A percentile compares a stretch with the other conserved stretches of the same genome.
These are phyloP conservation scores for Leccinellum albellum DNA, from an alignment of 768 basidiomycete species.

Conservation along the genomic window DNA sequence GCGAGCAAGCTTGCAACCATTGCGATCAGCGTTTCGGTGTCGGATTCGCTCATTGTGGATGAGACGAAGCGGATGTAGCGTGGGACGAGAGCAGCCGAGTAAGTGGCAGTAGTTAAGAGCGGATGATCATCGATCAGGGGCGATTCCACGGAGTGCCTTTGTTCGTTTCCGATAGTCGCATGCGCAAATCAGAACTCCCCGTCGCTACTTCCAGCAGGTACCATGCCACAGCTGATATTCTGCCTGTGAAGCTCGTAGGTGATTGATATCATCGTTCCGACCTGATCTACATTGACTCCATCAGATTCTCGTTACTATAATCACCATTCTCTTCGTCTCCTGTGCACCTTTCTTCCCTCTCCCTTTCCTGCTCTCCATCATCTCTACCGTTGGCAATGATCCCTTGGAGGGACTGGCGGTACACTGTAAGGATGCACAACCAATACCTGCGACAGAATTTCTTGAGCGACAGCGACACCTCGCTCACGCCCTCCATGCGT, in stretches of 20 bases:
- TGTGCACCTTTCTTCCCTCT: conserved; percentile 1
- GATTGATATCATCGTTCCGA: neutral
- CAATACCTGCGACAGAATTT: conserved; percentile 47
- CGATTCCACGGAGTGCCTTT: neutral
- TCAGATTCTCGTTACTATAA: conserved; percentile 13
- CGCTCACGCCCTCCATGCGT: conserved; percentile 43
- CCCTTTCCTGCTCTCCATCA: neutral
- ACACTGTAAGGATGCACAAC: conserved; percentile 47
- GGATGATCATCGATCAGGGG: neutral
- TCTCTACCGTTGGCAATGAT: neutral
- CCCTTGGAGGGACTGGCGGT: conserved; percentile 28
- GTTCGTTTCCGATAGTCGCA: neutral
- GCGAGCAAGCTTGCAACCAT: conserved; percentile 59
- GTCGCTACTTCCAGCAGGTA: neutral
- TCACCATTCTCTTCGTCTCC: conserved; percentile 1
- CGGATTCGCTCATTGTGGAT: conserved; percentile 29
- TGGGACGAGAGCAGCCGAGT: neutral
- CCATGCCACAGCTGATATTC: neutral
- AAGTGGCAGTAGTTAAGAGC: too few relatives aligned
- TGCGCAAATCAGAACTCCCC: conserved; percentile 7
- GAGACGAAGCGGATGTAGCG: neutral
- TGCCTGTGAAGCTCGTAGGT: conserved; percentile 13
- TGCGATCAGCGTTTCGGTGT: conserved; percentile 69
- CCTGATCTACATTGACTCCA: neutral
- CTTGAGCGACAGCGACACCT: conserved; percentile 51